These are phyloP conservation scores for Dactylonectria estremocensis DNA, from an alignment of 2,329 filamentous ascomycete species.

Conservation along the genomic window DNA sequence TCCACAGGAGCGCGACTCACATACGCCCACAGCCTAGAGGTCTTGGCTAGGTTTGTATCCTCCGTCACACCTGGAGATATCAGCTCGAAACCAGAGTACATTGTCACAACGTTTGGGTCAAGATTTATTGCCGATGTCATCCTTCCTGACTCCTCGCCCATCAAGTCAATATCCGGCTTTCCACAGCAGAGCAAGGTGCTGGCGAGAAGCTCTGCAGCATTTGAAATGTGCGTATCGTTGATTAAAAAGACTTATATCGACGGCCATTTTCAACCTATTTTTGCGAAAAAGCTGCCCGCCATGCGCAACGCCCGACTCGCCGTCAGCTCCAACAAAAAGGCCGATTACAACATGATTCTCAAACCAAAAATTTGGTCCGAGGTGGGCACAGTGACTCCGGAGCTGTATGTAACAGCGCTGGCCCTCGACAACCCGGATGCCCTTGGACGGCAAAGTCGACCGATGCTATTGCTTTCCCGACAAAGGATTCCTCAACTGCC, in stretches of 20 bases:
- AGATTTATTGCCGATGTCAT: slow-evolving; percentile 84
- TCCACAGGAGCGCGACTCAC: slow-evolving; percentile 84
- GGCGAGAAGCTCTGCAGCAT: slow-evolving; percentile 92
- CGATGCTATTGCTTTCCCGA: slow-evolving; percentile 81
- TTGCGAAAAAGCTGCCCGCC: slow-evolving; percentile 78
- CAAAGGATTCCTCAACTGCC: slow-evolving; percentile 75
- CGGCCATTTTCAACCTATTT: slow-evolving; percentile 80
- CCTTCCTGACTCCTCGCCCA: slow-evolving; percentile 81
- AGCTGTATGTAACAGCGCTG: slow-evolving; percentile 75
- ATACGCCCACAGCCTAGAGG: slow-evolving; percentile 79
- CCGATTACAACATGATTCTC: slow-evolving; percentile 81
- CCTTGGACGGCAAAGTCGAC: slow-evolving; percentile 72
- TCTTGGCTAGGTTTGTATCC: slow-evolving; percentile 82
- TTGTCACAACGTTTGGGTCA: slow-evolving; percentile 68
- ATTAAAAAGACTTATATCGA: slow-evolving; percentile 78
- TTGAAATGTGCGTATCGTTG: slow-evolving; percentile 82
- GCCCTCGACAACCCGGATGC: slow-evolving; percentile 69
- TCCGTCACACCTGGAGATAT: slow-evolving; percentile 64
- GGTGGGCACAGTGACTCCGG: slow-evolving; percentile 52
- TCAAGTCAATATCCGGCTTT: slow-evolving; percentile 76
- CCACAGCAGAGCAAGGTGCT: slow-evolving; percentile 78
- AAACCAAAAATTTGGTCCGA: slow-evolving; percentile 83
- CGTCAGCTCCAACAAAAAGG: slow-evolving; percentile 82
- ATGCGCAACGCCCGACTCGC: slow-evolving; percentile 93
- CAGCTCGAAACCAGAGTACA: slow-evolving; percentile 68